Evolutionary conservation across 140 eudicot genomes (phyloP).

Genomic region (Cichorium intybus): DNA sequence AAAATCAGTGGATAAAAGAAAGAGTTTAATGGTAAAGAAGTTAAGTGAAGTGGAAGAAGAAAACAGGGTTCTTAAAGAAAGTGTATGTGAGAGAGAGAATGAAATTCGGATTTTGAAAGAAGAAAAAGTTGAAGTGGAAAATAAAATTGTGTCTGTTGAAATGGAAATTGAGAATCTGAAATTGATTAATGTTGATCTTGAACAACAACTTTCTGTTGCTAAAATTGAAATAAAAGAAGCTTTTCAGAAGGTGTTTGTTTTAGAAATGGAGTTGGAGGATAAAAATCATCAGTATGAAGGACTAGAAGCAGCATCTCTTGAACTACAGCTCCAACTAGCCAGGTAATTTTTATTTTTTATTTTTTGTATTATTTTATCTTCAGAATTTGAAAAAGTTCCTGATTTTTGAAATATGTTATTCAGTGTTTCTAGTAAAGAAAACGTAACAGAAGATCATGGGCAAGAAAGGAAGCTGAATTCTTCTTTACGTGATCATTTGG

Average conservation of each 20-base stretch:
- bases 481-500: conserved; percentile 64
- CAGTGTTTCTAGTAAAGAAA: conserved; percentile 39
- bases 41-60: conserved; percentile 62
- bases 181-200: conserved; percentile 63
- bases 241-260: conserved; percentile 50
- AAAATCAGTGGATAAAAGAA: conserved; percentile 33
- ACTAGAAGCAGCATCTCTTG: conserved; percentile 73
- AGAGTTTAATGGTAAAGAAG: conserved; percentile 41
- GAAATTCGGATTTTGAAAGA: conserved; percentile 35
- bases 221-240: conserved; percentile 46
- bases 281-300: conserved; percentile 54
- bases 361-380: background rate
- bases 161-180: conserved; percentile 60
- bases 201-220: conserved; percentile 61
- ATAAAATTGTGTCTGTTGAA: conserved; percentile 24
- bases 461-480: conserved; percentile 38
- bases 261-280: conserved; percentile 79
- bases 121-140: conserved; percentile 23
- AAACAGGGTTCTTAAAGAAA: conserved; percentile 58
- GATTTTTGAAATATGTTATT: conserved; percentile 13
- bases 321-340: conserved; percentile 76
- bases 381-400: background rate
- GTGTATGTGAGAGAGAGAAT: conserved; percentile 37
- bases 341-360: conserved; percentile 32
- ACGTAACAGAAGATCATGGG: conserved; percentile 25